Percentiles rank a stretch among this genome's conserved stretches.
Evolutionary conservation across 176 grass and related monocot genomes (phyloP).

Genomic region (Oryza brachyantha): DNA sequence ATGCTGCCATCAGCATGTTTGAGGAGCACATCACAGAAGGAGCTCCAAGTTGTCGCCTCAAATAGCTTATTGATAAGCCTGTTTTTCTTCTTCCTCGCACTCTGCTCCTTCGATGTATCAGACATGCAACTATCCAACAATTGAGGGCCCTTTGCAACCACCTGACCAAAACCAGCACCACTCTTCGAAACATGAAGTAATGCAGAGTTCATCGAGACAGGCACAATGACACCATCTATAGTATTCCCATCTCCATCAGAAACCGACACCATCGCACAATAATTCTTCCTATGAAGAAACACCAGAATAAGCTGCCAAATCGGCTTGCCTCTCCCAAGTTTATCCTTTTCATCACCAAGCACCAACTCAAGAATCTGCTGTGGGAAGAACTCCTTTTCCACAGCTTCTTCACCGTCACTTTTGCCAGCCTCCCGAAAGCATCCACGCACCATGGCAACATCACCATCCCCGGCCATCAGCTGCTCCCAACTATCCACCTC

Average conservation of each 20-base stretch:
- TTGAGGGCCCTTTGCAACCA: constrained; percentile 5
- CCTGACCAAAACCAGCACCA: constrained; percentile 25
- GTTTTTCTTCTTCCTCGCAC: constrained; percentile 57
- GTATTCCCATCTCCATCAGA: constrained; percentile 39
- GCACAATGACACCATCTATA: constrained; percentile 67
- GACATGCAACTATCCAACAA: neutral
- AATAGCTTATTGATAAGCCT: constrained; percentile 50
- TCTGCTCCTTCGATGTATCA: constrained; percentile 37
- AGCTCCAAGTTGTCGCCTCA: constrained; percentile 40
- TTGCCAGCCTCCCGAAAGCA: constrained; percentile 30
- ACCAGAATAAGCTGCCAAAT: constrained; percentile 92
- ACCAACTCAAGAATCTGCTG: constrained; percentile 59
- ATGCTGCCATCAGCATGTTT: constrained; percentile 38
- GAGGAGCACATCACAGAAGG: constrained; percentile 55
- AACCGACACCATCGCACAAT: constrained; percentile 58
- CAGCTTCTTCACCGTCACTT: constrained; percentile 17
- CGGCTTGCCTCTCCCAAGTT: constrained; percentile 43
- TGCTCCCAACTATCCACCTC: constrained; percentile 32
- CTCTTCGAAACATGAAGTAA: constrained; percentile 60
- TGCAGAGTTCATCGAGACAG: constrained; percentile 64
- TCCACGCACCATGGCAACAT: constrained; percentile 50
- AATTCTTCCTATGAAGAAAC: constrained; percentile 62
- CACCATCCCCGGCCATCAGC: constrained; percentile 30
- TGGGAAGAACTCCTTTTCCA: constrained; percentile 52
- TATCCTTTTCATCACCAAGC: constrained; percentile 40